Base-by-base conservation (phyloP, 2,329 filamentous ascomycete genomes). In the Fusarium ambrosium region DNA sequence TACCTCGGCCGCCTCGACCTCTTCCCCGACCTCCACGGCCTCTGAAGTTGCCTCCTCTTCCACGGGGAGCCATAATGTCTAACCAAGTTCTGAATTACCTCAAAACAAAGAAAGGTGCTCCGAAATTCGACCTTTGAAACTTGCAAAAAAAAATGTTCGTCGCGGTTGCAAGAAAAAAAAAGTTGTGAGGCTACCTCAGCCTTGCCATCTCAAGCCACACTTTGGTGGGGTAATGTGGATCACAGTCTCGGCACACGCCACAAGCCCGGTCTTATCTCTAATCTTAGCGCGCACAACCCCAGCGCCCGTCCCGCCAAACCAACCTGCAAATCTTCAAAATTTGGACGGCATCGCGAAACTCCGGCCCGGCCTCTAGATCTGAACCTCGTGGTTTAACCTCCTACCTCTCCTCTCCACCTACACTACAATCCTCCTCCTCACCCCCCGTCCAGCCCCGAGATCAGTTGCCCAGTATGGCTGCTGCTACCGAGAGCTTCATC, bases 401-500 rank as follows among this genome's bases (percentile, higher is more conserved):
- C 64, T 73, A 70, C 64, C 69, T 68, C 62, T 61, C 70, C 73
- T 43, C 76, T 74, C 65, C 70, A 63, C 73, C 64, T 68, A 65
- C 68, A 71, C 48, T 18, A 53, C 18, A 53, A 18, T 29, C 45
- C 43, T 48, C 43, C 43, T 48, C 22, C 14, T 27, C 45, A 45
- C 24, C 45, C 45, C 24, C 45, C 45, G 10, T 2, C 24, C 24
- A 29, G 24, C 45, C 48, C 48, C 48, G 24, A 32, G 27, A 32
- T 14, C 37, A 61, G 73, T 73, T 84, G 84, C 86, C 85, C 90
- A 95, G 81, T 86, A 98, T 97, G 95, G 93, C 94, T 84, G 87
- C 90, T 82, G 87, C 92, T 84, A 89, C 91, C 80, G 93, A 96
- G 84, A 93, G 94, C 76, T 98, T 98, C 88, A 92, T 98, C 81